Evolutionary conservation across 2,329 filamentous ascomycete genomes (phyloP).

Genomic region (Beauveria bassiana): DNA sequence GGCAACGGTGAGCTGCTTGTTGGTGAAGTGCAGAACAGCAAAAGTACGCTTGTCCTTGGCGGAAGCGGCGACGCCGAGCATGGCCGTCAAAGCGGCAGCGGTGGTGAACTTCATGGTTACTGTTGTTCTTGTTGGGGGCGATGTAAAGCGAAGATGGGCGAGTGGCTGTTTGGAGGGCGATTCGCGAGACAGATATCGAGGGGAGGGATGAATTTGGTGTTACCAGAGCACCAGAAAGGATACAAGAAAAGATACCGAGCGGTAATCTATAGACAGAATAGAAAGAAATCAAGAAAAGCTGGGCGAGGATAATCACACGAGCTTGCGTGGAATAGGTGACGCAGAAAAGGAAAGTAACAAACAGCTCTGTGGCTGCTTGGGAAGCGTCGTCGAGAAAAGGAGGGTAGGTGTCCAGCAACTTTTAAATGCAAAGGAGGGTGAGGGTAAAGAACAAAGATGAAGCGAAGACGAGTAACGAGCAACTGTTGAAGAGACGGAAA

Average conservation of each 20-base stretch:
- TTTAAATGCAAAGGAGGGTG: constrained; percentile 2
- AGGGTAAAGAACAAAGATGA: neutral
- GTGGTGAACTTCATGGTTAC: constrained; percentile 29
- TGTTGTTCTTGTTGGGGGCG: neutral
- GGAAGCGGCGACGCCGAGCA: constrained; percentile 29
- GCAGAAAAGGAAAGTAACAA: constrained; percentile 11
- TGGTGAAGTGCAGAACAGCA: constrained; percentile 65
- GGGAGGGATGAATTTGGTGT: neutral
- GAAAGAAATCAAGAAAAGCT: neutral
- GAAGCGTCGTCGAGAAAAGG: neutral
- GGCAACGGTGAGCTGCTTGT: constrained; percentile 53
- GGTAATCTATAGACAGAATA: neutral
- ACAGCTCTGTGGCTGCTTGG: neutral
- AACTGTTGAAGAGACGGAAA: neutral
- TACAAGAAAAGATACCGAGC: neutral
- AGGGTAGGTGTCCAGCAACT: constrained; percentile 13
- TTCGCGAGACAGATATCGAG: neutral
- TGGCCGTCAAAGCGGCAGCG: constrained; percentile 27
- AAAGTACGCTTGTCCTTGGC: constrained; percentile 46
- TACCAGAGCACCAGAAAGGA: constrained; percentile 8
- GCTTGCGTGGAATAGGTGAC: constrained; percentile 10
- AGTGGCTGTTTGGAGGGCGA: neutral
- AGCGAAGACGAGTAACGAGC: neutral
- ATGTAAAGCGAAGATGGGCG: neutral
- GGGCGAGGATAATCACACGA: constrained; percentile 9